A percentile compares a stretch with the other conserved stretches of the same genome.
Evolutionary conservation across 495 filamentous ascomycete species (phyloP).

Genomic region (Aspergillus incahuasiensis): DNA sequence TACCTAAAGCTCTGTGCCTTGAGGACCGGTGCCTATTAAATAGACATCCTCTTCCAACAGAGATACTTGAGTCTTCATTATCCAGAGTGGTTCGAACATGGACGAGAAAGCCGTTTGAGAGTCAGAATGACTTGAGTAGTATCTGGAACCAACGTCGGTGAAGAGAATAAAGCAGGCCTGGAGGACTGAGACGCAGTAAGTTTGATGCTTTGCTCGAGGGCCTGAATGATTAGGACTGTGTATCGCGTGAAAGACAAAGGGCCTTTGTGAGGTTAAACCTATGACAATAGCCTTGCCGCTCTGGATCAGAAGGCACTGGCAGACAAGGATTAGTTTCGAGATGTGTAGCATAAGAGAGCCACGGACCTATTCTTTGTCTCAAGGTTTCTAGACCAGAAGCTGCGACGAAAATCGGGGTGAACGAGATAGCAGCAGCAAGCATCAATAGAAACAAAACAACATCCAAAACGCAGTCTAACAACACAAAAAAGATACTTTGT

Average conservation of each 20-base stretch:
- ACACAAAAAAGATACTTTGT: conserved; percentile 4
- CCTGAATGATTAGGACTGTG: too few species aligned
- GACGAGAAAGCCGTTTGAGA: background rate
- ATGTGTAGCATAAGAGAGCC: background rate
- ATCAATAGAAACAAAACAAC: background rate
- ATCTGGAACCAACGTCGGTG: background rate
- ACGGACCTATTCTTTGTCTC: background rate
- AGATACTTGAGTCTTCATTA: background rate
- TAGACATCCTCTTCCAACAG: background rate
- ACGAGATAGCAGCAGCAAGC: background rate
- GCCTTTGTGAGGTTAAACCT: too few species aligned
- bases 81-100: background rate
- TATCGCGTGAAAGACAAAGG: too few species aligned
- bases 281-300: background rate
- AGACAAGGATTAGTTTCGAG: too few species aligned
- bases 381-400: background rate
- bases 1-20: too few species aligned
- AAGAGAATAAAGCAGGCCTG: background rate
- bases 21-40: background rate
- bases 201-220: background rate
- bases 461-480: too few species aligned
- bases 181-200: background rate
- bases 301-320: background rate
- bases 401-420: background rate
- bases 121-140: background rate